phyloP scores from a whole-genome alignment of 225 moss, liverwort and hornwort species.

The Asterella californica region DNA sequence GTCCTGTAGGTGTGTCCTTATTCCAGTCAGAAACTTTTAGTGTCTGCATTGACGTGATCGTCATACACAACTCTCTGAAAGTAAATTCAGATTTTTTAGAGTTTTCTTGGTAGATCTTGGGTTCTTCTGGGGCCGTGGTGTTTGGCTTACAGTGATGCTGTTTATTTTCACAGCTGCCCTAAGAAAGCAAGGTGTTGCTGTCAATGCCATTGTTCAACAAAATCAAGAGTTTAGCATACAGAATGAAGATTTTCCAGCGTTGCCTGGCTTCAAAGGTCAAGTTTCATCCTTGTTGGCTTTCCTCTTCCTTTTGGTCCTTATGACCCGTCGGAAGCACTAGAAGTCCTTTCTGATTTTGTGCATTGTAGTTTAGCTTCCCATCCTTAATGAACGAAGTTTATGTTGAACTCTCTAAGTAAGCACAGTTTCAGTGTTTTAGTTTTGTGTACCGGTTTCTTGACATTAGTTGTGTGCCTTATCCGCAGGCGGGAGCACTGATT shows the following conservation, averaged over 20 bases:
- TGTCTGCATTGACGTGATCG: slow-evolving; percentile 35
- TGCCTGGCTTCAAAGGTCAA: slow-evolving; percentile 96
- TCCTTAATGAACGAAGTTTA: slow-evolving; percentile 8
- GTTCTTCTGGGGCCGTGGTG: slow-evolving; percentile 34
- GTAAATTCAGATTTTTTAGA: slow-evolving; percentile 19
- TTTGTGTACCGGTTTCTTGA: slow-evolving; percentile 17
- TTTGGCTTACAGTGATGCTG: slow-evolving; percentile 43
- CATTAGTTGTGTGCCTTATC: slow-evolving; percentile 16
- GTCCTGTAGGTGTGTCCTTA: slow-evolving; percentile 57
- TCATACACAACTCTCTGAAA: slow-evolving; percentile 16
- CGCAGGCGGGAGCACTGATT: slow-evolving; percentile 78
- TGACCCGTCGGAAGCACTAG: slow-evolving; percentile 36
- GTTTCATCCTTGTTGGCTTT: slow-evolving; percentile 49
- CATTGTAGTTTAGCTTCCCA: slow-evolving; percentile 19
- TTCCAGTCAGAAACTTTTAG: slow-evolving; percentile 17
- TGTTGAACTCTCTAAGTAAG: not conserved
- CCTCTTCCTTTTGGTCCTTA: slow-evolving; percentile 38
- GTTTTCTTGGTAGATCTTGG: slow-evolving; percentile 33
- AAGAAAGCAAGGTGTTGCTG: slow-evolving; percentile 98
- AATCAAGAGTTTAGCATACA: slow-evolving; percentile 99
- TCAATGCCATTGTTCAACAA: slow-evolving; percentile 95
- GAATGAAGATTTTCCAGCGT: slow-evolving; percentile 98
- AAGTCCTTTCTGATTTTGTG: slow-evolving; percentile 26
- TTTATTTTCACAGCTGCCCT: slow-evolving; percentile 68
- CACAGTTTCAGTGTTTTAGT: not conserved